Conservation (phyloP, 352 stramenopile species). For the Saprolegnia diclina region DNA sequence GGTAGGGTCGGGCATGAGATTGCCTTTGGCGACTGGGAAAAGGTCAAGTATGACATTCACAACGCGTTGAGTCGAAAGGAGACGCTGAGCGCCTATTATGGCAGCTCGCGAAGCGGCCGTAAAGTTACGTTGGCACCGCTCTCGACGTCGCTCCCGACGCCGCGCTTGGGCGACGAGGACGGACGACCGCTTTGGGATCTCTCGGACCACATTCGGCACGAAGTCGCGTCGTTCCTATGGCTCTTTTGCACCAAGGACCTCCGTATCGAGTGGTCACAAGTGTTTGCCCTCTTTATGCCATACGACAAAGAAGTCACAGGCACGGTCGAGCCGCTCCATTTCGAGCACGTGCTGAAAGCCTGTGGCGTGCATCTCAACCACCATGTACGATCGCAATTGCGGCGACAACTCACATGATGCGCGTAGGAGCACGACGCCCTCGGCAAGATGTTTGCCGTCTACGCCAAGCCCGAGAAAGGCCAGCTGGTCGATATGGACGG, state of each 20-base stretch:
- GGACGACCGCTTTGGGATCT: neutral
- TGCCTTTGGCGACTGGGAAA: conserved; percentile 23
- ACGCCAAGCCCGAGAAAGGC: neutral
- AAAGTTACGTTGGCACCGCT: neutral
- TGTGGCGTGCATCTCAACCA: conserved; percentile 22
- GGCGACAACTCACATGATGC: neutral
- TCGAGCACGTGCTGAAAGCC: conserved; percentile 16
- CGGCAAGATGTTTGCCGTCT: conserved; percentile 15
- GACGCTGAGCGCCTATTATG: conserved; percentile 26
- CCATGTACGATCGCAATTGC: conserved; percentile 4
- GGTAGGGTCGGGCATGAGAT: conserved; percentile 18
- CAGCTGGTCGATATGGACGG: neutral
- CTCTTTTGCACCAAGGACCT: conserved; percentile 21
- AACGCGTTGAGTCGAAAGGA: conserved; percentile 27
- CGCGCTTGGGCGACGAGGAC: neutral
- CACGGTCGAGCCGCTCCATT: neutral
- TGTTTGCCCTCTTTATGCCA: conserved; percentile 11
- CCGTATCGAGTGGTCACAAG: conserved; percentile 13
- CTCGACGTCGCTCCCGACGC: too few relatives aligned
- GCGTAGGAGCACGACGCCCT: conserved; percentile 20
- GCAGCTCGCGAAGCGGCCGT: neutral
- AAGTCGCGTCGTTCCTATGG: conserved; percentile 24
- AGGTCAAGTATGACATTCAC: conserved; percentile 27
- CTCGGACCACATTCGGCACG: conserved; percentile 22
- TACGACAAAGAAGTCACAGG: conserved; percentile 8